Evolutionary conservation across 495 filamentous ascomycete species (phyloP).

Genomic region (Ascodesmis nigricans): DNA sequence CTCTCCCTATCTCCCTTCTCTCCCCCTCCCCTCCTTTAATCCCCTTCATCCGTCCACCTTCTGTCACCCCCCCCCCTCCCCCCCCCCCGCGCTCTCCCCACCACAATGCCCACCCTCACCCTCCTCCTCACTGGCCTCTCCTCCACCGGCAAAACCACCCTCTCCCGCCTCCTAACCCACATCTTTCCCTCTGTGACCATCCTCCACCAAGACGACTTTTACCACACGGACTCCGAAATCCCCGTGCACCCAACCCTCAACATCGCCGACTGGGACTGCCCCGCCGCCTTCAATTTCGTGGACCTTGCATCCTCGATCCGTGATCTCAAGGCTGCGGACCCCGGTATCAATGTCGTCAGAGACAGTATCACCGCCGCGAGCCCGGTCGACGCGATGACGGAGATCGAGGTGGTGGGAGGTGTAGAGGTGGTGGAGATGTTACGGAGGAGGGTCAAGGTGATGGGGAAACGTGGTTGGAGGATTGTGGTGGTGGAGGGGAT

Average conservation of each 20-base stretch:
- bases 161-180: not conserved
- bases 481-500: too few species aligned
- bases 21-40: too few species aligned
- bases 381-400: not conserved
- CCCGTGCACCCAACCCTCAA: conserved; percentile 26
- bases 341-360: not conserved
- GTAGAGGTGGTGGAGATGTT: conserved; percentile 1
- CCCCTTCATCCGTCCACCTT: too few species aligned
- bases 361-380: not conserved
- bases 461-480: too few species aligned
- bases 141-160: too few species aligned
- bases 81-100: too few species aligned
- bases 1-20: too few species aligned
- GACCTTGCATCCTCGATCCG: conserved; percentile 37
- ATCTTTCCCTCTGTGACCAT: not conserved
- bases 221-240: conserved; percentile 47
- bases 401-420: not conserved
- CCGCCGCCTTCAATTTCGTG: conserved; percentile 42
- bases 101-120: too few species aligned
- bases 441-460: not conserved
- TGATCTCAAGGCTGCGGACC: conserved; percentile 36
- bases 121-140: too few species aligned
- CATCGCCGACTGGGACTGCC: conserved; percentile 60
- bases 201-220: conserved; percentile 59
- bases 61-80: too few species aligned